A percentile compares a stretch with the other conserved stretches of the same genome.
phyloP scores from a whole-genome alignment of 2,329 filamentous ascomycete species.

The Orbilia javanica region DNA sequence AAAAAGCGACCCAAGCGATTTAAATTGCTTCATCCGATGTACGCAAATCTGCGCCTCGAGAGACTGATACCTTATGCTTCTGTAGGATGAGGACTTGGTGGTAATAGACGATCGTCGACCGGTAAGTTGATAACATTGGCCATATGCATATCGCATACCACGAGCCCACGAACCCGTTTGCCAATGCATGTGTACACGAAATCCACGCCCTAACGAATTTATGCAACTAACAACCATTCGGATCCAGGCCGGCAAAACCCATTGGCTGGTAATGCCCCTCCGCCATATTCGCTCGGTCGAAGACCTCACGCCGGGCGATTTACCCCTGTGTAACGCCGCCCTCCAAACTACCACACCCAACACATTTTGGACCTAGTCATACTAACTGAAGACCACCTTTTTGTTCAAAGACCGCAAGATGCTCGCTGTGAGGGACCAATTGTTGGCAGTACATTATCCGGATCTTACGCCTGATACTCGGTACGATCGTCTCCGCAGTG shows the following conservation, averaged over 20 bases:
- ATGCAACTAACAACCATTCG: background rate
- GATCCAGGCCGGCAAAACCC: conserved; percentile 38
- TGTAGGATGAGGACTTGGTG: conserved; percentile 44
- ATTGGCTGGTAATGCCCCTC: conserved; percentile 55
- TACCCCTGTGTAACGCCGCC: conserved; percentile 51
- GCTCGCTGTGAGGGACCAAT: conserved; percentile 42
- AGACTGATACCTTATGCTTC: background rate
- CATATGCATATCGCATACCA: background rate
- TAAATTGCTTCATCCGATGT: too few relatives aligned
- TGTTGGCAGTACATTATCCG: conserved; percentile 36
- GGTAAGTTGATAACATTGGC: conserved; percentile 8
- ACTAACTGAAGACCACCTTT: background rate
- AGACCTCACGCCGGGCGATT: conserved; percentile 38
- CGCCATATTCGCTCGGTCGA: conserved; percentile 51
- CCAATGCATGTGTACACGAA: background rate
- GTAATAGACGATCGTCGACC: conserved; percentile 46
- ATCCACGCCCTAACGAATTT: background rate
- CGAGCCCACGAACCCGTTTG: background rate
- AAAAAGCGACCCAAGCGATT: too few relatives aligned
- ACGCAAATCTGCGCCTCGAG: too few relatives aligned
- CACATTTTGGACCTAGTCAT: conserved; percentile 19
- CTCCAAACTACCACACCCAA: conserved; percentile 31
- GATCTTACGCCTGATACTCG: conserved; percentile 29
- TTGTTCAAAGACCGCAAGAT: conserved; percentile 40
- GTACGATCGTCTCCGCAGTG: conserved; percentile 23